phyloP scores from a whole-genome alignment of 441 rosid species.

The Kokia cookei region DNA sequence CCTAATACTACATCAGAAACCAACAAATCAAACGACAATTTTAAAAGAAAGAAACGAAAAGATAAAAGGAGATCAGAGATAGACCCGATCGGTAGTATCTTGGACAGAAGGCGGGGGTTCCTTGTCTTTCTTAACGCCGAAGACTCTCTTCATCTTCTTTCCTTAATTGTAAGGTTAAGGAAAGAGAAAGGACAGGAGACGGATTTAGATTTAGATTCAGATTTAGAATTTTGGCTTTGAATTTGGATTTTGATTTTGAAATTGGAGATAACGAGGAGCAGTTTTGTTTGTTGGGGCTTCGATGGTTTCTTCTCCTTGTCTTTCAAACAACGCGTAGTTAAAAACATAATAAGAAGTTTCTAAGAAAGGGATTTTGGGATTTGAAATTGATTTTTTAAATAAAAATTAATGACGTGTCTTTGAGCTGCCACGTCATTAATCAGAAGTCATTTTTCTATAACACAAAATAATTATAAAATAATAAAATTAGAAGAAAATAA shows the following conservation, averaged over 20 bases:
- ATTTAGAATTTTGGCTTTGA: not conserved
- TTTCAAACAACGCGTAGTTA: not conserved
- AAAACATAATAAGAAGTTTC: not conserved
- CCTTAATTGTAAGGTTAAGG: not conserved
- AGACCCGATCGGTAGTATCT: slow-evolving; percentile 90
- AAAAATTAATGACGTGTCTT: not conserved
- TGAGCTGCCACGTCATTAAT: not conserved
- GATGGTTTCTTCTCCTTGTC: not conserved
- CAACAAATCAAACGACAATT: not conserved
- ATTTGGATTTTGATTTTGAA: not conserved
- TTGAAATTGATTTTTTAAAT: too few relatives aligned
- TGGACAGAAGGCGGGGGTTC: slow-evolving; percentile 89
- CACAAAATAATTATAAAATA: too few relatives aligned
- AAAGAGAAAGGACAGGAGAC: not conserved
- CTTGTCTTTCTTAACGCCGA: slow-evolving; percentile 82
- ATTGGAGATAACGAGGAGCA: not conserved
- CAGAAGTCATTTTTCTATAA: not conserved
- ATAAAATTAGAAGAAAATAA: too few relatives aligned
- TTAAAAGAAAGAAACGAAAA: not conserved
- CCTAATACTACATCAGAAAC: not conserved
- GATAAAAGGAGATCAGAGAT: not conserved
- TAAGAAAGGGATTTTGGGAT: not conserved
- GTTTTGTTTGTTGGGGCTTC: not conserved
- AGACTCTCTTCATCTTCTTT: slow-evolving; percentile 74
- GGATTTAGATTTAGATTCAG: not conserved